Conservation (phyloP, 164 flowering plant genomes). For the Tetracentron sinense region DNA sequence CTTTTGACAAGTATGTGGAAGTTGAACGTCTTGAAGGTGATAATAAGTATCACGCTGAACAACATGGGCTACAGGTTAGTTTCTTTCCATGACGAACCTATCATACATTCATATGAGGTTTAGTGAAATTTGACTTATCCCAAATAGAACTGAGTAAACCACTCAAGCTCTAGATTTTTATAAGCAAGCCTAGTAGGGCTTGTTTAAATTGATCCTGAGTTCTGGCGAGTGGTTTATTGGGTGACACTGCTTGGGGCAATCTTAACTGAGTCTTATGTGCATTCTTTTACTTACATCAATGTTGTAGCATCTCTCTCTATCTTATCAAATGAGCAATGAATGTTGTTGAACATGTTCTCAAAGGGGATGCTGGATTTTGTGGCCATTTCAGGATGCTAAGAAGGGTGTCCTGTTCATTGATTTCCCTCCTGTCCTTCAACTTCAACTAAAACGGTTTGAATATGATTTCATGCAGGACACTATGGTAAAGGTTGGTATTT, state of each 20-base stretch:
- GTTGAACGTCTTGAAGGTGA: slow-evolving; percentile 70
- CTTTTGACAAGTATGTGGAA: slow-evolving; percentile 74
- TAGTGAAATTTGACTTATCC: neutral
- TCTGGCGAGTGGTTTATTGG: too few species aligned
- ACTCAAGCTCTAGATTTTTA: too few species aligned
- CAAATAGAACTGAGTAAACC: neutral
- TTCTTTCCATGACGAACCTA: neutral
- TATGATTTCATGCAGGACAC: slow-evolving; percentile 75
- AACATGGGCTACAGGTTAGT: slow-evolving; percentile 60
- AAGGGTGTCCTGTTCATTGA: slow-evolving; percentile 71
- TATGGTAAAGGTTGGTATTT: slow-evolving; percentile 59
- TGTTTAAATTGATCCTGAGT: too few species aligned
- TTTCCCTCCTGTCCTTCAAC: slow-evolving; percentile 83
- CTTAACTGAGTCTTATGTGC: too few species aligned
- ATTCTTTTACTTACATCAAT: neutral
- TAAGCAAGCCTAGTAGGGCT: too few species aligned
- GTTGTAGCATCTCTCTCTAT: neutral
- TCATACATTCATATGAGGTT: neutral
- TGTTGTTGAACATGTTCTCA: neutral
- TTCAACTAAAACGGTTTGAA: slow-evolving; percentile 71
- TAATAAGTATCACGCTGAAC: slow-evolving; percentile 68
- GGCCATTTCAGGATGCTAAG: slow-evolving; percentile 57
- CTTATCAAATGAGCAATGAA: neutral
- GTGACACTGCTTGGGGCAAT: too few species aligned
- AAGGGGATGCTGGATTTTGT: slow-evolving; percentile 3